Conservation (phyloP, 2,329 filamentous ascomycete species). For the Penicillium sp. region DNA sequence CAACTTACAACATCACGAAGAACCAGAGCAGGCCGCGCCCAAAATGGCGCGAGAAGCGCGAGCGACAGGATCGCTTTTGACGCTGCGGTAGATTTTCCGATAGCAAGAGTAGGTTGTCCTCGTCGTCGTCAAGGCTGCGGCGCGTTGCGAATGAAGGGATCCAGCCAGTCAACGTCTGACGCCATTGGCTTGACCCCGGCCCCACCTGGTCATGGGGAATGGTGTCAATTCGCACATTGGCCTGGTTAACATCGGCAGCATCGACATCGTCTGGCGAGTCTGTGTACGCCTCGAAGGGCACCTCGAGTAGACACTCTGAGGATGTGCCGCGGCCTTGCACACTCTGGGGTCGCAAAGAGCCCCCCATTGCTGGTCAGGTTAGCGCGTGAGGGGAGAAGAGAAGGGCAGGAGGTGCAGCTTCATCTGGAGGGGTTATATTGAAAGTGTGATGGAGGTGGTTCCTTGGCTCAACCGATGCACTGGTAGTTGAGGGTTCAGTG, state of each 20-base stretch:
- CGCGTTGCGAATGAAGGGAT: constrained; percentile 10
- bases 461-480: no score
- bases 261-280: constrained; percentile 11
- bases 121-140: not conserved
- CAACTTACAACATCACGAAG: constrained; percentile 37
- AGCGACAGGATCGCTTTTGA: constrained; percentile 17
- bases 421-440: not conserved
- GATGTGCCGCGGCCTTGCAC: constrained; percentile 2
- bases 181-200: constrained; percentile 15
- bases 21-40: constrained; percentile 21
- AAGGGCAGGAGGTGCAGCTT: constrained; percentile 1
- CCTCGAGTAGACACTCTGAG: constrained; percentile 11
- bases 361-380: constrained; percentile 10
- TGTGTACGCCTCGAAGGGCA: constrained; percentile 17
- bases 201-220: constrained; percentile 15
- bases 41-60: constrained; percentile 19
- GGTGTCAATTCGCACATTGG: constrained; percentile 1
- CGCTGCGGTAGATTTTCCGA: constrained; percentile 8
- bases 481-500: no score
- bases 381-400: not conserved
- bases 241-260: constrained; percentile 5
- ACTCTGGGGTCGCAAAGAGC: constrained; percentile 3
- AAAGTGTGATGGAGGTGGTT: not conserved
- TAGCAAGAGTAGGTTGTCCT: constrained; percentile 11
- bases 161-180: constrained; percentile 12